Base-by-base conservation (phyloP, 257 asterid species). In the Solanum medicagineum region DNA sequence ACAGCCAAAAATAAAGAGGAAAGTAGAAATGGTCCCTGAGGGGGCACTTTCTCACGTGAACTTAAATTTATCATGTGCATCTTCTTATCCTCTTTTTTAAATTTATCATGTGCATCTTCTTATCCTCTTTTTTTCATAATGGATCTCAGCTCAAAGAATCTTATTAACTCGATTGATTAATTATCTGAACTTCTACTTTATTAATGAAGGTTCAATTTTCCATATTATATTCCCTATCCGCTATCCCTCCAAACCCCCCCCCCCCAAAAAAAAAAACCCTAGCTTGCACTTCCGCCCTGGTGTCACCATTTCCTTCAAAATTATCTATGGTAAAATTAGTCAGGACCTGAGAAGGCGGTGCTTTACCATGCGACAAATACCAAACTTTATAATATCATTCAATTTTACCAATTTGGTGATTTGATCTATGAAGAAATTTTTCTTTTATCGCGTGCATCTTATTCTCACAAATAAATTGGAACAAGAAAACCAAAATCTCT, bases 1-100 rank as follows among this genome's bases (percentile, higher is more conserved):
- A 53, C 42, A 53, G n/a, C 59, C 59, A 9, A 19, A 49, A 29
- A 13, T 40, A 20, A 45, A 73, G 16, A 56, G 20, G 32, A 44
- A 69, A 69, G 59, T 62, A 54, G 68, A 73, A 62, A 84, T 69
- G 26, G 32, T 16, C 16, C 70, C 17, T 13, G 47, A 40, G 60
- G 26, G 26, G 59, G 7, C 51, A 54, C 81, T 65, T 16, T 53
- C 83, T 82, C 84, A 86, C 85, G 91, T 84, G 89, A 80, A 84
- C 53, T 54, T 75, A 80, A 84, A 60, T 54, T 75, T 20, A 9
- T 57, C 87, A 84, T 13, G 85, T 60, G 85, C 60, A 77, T 56
- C 80, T 84, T 84, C 84, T 87, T 84, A 77, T 86, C 87, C 83
- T 17, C 44, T n/a, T n/a, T n/a, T n/a, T 53, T 75, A 80, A 84